Conservation (phyloP, 2,329 filamentous ascomycete species). For the Paramyrothecium roridum region DNA sequence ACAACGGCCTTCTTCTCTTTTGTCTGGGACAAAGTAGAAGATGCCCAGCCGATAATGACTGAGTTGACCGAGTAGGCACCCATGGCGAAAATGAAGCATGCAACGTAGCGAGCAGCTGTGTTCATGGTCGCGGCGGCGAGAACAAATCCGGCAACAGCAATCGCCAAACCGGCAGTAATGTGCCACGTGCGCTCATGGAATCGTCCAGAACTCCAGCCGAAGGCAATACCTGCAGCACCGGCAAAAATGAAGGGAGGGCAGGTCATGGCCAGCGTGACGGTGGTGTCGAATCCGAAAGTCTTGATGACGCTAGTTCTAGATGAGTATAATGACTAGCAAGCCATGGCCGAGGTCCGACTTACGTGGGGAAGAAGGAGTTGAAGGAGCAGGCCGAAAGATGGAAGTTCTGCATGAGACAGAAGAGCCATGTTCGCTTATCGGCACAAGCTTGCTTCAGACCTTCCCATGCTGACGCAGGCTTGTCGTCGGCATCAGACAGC, state of each 20-base stretch:
- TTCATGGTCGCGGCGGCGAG: conserved; percentile 33
- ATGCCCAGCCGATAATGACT: conserved; percentile 44
- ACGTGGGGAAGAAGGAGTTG: conserved; percentile 43
- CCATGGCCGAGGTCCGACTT: conserved; percentile 1
- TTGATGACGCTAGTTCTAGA: conserved; percentile 33
- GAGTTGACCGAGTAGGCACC: conserved; percentile 43
- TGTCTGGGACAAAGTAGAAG: conserved; percentile 40
- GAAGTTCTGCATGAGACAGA: conserved; percentile 54
- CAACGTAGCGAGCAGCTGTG: conserved; percentile 34
- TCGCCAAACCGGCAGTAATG: conserved; percentile 38
- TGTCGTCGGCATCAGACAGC: conserved; percentile 38
- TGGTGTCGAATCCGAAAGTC: conserved; percentile 45
- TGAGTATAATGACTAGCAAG: fast-evolving
- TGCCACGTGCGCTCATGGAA: conserved; percentile 48
- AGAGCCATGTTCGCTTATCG: conserved; percentile 50
- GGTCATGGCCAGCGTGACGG: conserved; percentile 48
- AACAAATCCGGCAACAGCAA: conserved; percentile 40
- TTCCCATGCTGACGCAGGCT: conserved; percentile 35
- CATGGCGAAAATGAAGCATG: conserved; percentile 38
- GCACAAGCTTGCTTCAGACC: conserved; percentile 45
- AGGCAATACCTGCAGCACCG: conserved; percentile 40
- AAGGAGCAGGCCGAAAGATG: conserved; percentile 46
- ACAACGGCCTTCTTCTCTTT: conserved; percentile 47
- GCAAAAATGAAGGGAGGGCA: conserved; percentile 51
- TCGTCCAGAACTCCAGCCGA: conserved; percentile 47